These are phyloP conservation scores for Nitzschia palea DNA, from an alignment of 108 stramenopile genomes.

Conservation along the genomic window DNA sequence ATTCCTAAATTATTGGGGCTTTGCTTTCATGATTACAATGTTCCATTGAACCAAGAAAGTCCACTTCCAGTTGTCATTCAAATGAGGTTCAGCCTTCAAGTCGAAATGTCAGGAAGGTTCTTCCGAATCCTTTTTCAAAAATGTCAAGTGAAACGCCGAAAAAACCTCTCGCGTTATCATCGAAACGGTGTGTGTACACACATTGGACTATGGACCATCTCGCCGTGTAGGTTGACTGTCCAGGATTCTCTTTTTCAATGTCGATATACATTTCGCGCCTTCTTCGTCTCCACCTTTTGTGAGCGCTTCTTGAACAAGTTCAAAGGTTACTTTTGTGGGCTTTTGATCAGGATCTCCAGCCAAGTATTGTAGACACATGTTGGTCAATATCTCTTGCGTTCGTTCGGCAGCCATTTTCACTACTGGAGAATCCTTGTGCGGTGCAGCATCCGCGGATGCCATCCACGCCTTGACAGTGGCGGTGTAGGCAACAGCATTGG, in stretches of 20 bases:
- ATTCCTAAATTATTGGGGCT: no score
- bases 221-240: background rate
- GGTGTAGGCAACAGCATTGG: slow-evolving; percentile 67
- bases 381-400: slow-evolving; percentile 63
- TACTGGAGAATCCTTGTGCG: slow-evolving; percentile 22
- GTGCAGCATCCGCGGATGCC: slow-evolving; percentile 56
- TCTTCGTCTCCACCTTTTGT: slow-evolving; percentile 50
- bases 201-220: no score
- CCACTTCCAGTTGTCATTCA: no score
- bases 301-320: slow-evolving; percentile 58
- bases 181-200: no score
- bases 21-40: no score
- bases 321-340: slow-evolving; percentile 65
- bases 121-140: no score
- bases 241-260: background rate
- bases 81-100: no score
- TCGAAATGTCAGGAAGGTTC: no score
- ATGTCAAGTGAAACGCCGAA: no score
- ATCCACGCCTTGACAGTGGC: slow-evolving; percentile 80
- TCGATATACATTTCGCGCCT: slow-evolving; percentile 36
- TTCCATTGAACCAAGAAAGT: no score
- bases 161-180: no score
- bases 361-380: slow-evolving; percentile 55
- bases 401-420: slow-evolving; percentile 47
- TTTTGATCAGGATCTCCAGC: slow-evolving; percentile 48